A percentile compares a stretch with the other conserved stretches of the same genome.
Evolutionary conservation across 371 early-diverging fungal species (phyloP).

Genomic region (Zopfochytrium polystomum): DNA sequence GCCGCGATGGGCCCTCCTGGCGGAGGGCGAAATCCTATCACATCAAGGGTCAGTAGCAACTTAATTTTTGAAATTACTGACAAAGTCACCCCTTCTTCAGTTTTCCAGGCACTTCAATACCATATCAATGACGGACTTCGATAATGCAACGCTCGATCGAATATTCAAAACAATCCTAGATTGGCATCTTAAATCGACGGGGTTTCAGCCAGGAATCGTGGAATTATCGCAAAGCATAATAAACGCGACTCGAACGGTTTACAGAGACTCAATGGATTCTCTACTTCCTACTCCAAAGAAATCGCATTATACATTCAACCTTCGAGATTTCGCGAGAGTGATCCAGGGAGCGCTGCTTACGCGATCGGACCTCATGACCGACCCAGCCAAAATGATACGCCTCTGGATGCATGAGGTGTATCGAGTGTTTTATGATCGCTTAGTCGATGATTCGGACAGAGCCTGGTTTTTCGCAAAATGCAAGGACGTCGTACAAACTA

Average conservation of each 20-base stretch:
- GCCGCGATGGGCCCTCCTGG: constrained; percentile 58
- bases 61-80: background rate
- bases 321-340: constrained; percentile 53
- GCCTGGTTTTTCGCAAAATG: constrained; percentile 43
- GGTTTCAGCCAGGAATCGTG: constrained; percentile 30
- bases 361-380: constrained; percentile 30
- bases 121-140: constrained; percentile 46
- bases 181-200: constrained; percentile 50
- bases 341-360: constrained; percentile 50
- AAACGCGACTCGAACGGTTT: constrained; percentile 45
- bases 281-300: constrained; percentile 53
- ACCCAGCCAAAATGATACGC: constrained; percentile 41
- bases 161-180: constrained; percentile 51
- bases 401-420: constrained; percentile 54
- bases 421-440: constrained; percentile 52
- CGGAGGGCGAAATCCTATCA: constrained; percentile 49
- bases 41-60: constrained; percentile 34
- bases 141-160: constrained; percentile 42
- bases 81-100: constrained; percentile 18
- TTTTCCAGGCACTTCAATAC: constrained; percentile 53
- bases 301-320: constrained; percentile 54
- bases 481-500: constrained; percentile 33
- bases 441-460: constrained; percentile 53
- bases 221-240: constrained; percentile 36
- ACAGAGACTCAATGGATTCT: constrained; percentile 45